Evolutionary conservation across 345 rosid genomes (phyloP).

Genomic region (Sonneratia caseolaris): DNA sequence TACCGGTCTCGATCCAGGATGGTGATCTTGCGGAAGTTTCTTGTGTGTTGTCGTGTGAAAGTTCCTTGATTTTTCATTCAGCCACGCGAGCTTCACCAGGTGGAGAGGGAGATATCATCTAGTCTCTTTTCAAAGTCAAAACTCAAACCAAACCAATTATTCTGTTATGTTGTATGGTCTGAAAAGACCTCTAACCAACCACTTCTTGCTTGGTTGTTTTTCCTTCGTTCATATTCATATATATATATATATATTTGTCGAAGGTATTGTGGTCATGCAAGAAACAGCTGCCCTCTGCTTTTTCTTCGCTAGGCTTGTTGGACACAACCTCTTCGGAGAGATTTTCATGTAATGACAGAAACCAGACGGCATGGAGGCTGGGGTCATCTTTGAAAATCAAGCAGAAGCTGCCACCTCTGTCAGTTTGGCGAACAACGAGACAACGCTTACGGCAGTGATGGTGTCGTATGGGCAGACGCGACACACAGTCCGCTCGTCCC

Average conservation of each 20-base stretch:
- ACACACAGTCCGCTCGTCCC: too few species aligned
- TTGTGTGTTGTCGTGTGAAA: neutral
- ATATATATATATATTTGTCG: neutral
- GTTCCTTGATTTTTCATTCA: neutral
- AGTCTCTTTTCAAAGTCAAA: neutral
- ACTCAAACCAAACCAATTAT: neutral
- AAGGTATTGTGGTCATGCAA: neutral
- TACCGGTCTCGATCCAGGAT: neutral
- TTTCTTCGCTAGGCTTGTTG: too few species aligned
- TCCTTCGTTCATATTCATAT: neutral
- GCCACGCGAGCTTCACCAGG: neutral
- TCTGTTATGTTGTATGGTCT: neutral
- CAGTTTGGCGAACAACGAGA: neutral
- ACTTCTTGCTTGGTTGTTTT: neutral
- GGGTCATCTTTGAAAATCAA: neutral
- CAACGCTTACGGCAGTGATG: neutral
- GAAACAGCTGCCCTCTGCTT: neutral
- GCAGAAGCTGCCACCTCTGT: neutral
- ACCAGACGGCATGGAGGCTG: neutral
- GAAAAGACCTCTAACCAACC: constrained; percentile 4
- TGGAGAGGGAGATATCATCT: neutral
- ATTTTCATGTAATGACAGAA: neutral
- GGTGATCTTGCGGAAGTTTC: neutral
- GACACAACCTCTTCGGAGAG: neutral
- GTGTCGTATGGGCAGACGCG: neutral